Evolutionary conservation across 2,329 filamentous ascomycete genomes (phyloP).

Genomic region (Penicillium sp.): DNA sequence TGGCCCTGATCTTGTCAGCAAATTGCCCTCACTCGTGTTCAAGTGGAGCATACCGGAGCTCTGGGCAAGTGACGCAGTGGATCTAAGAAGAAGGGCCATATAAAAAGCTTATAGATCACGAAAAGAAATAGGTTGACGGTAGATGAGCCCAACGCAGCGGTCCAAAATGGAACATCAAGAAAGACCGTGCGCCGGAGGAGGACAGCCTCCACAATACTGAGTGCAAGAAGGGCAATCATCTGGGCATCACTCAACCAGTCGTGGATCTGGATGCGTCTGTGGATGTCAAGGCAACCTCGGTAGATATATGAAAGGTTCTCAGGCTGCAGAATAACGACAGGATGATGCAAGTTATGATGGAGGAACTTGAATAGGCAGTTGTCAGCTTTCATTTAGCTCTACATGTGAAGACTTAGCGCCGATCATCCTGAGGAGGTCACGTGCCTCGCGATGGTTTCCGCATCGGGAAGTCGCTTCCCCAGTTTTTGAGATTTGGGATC

Average conservation of each 20-base stretch:
- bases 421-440: constrained; percentile 3
- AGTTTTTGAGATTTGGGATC: constrained; percentile 7
- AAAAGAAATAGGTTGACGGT: constrained; percentile 32
- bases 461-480: constrained; percentile 10
- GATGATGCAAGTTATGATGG: constrained; percentile 11
- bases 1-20: constrained; percentile 29
- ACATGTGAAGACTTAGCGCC: constrained; percentile 5
- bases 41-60: constrained; percentile 39
- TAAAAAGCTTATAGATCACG: constrained; percentile 45
- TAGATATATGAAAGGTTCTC: constrained; percentile 9
- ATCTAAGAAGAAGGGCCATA: constrained; percentile 58
- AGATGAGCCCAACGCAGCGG: constrained; percentile 27
- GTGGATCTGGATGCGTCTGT: not conserved
- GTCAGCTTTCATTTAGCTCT: not conserved
- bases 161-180: constrained; percentile 30
- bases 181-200: constrained; percentile 35
- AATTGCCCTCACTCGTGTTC: not conserved
- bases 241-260: not conserved
- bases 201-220: constrained; percentile 36
- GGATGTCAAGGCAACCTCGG: constrained; percentile 19
- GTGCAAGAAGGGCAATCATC: constrained; percentile 12
- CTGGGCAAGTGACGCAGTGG: constrained; percentile 57
- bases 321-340: constrained; percentile 5
- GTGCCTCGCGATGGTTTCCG: constrained; percentile 21
- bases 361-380: not conserved